phyloP scores from a whole-genome alignment of 768 basidiomycete genomes.

The Hebeloma cylindrosporum region DNA sequence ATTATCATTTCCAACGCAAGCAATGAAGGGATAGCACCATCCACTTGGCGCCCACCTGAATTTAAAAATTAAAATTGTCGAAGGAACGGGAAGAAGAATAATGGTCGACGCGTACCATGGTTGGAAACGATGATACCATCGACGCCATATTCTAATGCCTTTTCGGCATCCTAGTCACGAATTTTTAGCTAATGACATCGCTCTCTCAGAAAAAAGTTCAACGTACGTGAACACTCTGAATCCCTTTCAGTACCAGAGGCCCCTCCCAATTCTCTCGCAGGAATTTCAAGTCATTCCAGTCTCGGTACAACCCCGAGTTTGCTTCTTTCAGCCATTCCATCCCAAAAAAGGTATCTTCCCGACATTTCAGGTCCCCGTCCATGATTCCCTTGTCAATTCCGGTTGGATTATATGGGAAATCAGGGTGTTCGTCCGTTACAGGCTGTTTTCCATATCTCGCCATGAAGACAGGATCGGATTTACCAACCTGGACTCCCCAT shows the following conservation, averaged over 20 bases:
- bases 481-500: slow-evolving; percentile 63
- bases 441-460: slow-evolving; percentile 47
- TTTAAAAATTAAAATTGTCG: neutral
- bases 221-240: slow-evolving; percentile 60
- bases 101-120: slow-evolving; percentile 49
- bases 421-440: slow-evolving; percentile 36
- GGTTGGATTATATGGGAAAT: slow-evolving; percentile 60
- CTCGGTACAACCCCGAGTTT: slow-evolving; percentile 59
- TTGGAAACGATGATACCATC: slow-evolving; percentile 82
- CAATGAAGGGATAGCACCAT: slow-evolving; percentile 75
- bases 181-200: neutral
- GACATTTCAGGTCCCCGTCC: slow-evolving; percentile 49
- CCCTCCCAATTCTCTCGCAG: slow-evolving; percentile 76
- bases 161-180: slow-evolving; percentile 57
- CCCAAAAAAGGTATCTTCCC: slow-evolving; percentile 47
- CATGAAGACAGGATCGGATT: slow-evolving; percentile 82
- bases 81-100: neutral
- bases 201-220: neutral
- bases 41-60: slow-evolving; percentile 70
- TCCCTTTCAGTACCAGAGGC: slow-evolving; percentile 75
- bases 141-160: slow-evolving; percentile 59
- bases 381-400: slow-evolving; percentile 41
- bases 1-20: slow-evolving; percentile 70
- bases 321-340: slow-evolving; percentile 61
- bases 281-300: slow-evolving; percentile 73